Percentiles rank a stretch among this genome's conserved stretches.
These are phyloP conservation scores for Sarocladium strictum DNA, from an alignment of 2,329 filamentous ascomycete species.

Conservation along the genomic window DNA sequence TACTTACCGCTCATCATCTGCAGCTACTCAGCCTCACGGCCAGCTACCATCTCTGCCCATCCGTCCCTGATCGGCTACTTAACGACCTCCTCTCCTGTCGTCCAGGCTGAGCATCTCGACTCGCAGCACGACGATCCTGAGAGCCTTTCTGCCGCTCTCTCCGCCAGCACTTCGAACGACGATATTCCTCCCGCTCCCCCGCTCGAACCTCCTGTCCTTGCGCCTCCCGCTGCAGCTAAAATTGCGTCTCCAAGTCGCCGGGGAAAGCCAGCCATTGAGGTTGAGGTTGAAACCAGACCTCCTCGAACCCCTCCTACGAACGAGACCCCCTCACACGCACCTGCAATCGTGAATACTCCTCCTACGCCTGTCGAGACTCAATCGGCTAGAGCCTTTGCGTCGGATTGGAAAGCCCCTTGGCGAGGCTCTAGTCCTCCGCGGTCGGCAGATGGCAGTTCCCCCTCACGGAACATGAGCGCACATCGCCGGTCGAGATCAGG, in stretches of 20 bases:
- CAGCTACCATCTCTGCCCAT: conserved; percentile 40
- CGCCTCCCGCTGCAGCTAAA: conserved; percentile 24
- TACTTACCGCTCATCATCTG: conserved; percentile 6
- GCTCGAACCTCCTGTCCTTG: conserved; percentile 23
- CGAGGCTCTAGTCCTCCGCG: conserved; percentile 19
- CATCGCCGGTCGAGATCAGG: conserved; percentile 53
- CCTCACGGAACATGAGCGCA: conserved; percentile 66
- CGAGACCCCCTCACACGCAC: conserved; percentile 32
- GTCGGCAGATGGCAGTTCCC: conserved; percentile 50
- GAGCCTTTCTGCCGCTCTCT: conserved; percentile 16
- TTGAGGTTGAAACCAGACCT: conserved; percentile 25
- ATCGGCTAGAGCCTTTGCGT: conserved; percentile 18
- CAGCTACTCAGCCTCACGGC: conserved; percentile 11
- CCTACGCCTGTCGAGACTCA: conserved; percentile 55
- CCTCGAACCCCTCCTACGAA: conserved; percentile 43
- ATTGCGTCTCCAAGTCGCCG: conserved; percentile 22
- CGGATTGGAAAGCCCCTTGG: conserved; percentile 22
- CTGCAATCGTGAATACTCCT: conserved; percentile 59
- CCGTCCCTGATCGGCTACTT: conserved; percentile 63
- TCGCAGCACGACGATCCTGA: conserved; percentile 15
- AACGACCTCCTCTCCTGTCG: conserved; percentile 62
- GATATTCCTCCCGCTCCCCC: conserved; percentile 11
- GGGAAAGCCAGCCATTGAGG: conserved; percentile 21
- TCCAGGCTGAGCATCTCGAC: conserved; percentile 49
- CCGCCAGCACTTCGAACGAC: conserved; percentile 18